phyloP scores from a whole-genome alignment of 2,329 filamentous ascomycete genomes.

The Tricladium varicosporioides region DNA sequence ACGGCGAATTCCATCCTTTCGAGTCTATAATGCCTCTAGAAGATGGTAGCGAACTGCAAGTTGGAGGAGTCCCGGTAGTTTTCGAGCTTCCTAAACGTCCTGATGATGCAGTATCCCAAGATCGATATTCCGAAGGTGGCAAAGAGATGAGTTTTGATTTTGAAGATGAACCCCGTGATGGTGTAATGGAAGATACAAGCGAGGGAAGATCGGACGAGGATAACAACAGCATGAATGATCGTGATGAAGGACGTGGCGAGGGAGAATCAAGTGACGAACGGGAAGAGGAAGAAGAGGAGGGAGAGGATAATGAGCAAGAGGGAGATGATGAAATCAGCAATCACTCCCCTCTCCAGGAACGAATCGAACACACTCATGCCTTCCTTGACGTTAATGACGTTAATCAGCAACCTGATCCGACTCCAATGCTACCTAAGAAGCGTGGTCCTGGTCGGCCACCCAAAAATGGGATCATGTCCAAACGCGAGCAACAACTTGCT shows the following conservation, averaged over 20 bases:
- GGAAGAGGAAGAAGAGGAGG: slow-evolving; percentile 31
- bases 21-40: slow-evolving; percentile 55
- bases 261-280: slow-evolving; percentile 22
- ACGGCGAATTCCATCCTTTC: slow-evolving; percentile 54
- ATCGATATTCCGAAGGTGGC: slow-evolving; percentile 53
- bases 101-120: slow-evolving; percentile 50
- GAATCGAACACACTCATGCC: neutral
- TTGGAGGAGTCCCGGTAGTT: slow-evolving; percentile 66
- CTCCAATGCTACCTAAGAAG: slow-evolving; percentile 35
- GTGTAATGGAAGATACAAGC: slow-evolving; percentile 44
- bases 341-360: too few relatives aligned
- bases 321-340: neutral
- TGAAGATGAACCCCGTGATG: slow-evolving; percentile 58
- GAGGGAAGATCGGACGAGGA: slow-evolving; percentile 31
- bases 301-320: slow-evolving; percentile 32
- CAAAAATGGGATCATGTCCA: slow-evolving; percentile 82
- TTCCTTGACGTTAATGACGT: neutral
- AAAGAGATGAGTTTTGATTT: slow-evolving; percentile 76
- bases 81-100: slow-evolving; percentile 69
- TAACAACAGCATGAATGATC: slow-evolving; percentile 25
- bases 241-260: too few relatives aligned
- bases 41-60: slow-evolving; percentile 66
- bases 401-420: slow-evolving; percentile 15
- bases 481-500: slow-evolving; percentile 65
- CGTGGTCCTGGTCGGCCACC: slow-evolving; percentile 78